These are phyloP conservation scores for Hypoxylon trugodes DNA, from an alignment of 495 filamentous ascomycete species.

Conservation along the genomic window DNA sequence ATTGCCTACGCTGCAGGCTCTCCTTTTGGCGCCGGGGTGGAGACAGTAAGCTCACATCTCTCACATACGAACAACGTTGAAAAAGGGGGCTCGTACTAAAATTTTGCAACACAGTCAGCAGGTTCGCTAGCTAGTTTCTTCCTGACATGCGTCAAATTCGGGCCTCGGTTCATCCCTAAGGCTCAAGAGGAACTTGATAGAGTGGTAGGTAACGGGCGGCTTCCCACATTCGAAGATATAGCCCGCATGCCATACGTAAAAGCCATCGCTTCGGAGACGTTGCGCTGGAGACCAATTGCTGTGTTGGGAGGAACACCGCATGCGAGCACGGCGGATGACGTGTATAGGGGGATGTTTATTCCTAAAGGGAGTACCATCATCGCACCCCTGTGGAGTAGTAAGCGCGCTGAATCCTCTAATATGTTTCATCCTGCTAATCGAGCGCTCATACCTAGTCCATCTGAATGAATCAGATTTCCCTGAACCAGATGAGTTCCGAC, in stretches of 20 bases:
- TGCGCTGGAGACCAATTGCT: constrained; percentile 61
- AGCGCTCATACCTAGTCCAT: constrained; percentile 50
- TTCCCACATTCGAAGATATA: constrained; percentile 60
- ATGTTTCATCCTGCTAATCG: constrained; percentile 8
- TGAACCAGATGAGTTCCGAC: constrained; percentile 59
- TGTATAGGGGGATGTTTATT: constrained; percentile 62
- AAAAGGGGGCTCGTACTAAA: constrained; percentile 51
- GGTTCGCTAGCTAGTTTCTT: constrained; percentile 62
- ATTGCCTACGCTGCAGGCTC: constrained; percentile 65
- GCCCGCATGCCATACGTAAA: constrained; percentile 53
- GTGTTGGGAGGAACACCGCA: constrained; percentile 66
- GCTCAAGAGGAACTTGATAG: constrained; percentile 65
- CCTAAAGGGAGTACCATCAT: constrained; percentile 64
- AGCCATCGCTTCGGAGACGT: constrained; percentile 60
- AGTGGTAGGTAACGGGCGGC: constrained; percentile 59
- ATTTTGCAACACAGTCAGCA: constrained; percentile 49
- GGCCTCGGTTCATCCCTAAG: constrained; percentile 52
- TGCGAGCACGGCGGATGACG: constrained; percentile 63
- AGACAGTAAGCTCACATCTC: constrained; percentile 58
- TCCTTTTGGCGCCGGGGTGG: constrained; percentile 71
- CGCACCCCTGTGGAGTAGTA: constrained; percentile 56
- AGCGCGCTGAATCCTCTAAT: constrained; percentile 38
- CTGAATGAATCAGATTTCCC: constrained; percentile 67
- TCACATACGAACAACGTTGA: constrained; percentile 37
- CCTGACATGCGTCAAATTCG: constrained; percentile 63